These are phyloP conservation scores for Huiozyma naganishii DNA, from an alignment of 805 yeast species.

Conservation along the genomic window DNA sequence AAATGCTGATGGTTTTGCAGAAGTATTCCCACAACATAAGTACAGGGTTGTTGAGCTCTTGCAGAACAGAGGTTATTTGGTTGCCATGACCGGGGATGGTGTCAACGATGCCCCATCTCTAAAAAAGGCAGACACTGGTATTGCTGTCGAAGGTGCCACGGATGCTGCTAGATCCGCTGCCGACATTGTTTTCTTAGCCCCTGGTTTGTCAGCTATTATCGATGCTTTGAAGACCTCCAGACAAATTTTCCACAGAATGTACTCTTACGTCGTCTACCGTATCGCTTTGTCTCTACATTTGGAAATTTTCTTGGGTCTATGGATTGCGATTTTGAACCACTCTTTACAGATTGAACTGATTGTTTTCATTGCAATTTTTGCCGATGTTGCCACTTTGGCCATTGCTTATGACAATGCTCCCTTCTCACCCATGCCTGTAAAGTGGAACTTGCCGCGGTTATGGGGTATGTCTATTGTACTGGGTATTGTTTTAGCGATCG, in stretches of 20 bases:
- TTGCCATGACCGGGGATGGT: conserved; percentile 99
- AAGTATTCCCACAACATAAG: conserved; percentile 97
- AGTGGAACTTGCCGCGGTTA: conserved; percentile 93
- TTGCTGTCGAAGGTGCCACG: conserved; percentile 97
- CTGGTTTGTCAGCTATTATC: conserved; percentile 90
- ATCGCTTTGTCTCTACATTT: conserved; percentile 91
- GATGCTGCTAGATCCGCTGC: conserved; percentile 97
- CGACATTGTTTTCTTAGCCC: conserved; percentile 90
- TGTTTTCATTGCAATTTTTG: conserved; percentile 94
- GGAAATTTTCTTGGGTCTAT: conserved; percentile 89
- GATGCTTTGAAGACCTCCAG: conserved; percentile 91
- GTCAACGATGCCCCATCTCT: conserved; percentile 96
- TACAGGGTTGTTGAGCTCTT: conserved; percentile 91
- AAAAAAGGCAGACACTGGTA: conserved; percentile 93
- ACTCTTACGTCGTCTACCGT: conserved; percentile 95
- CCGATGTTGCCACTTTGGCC: conserved; percentile 94
- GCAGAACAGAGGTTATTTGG: conserved; percentile 92
- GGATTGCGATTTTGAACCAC: conserved; percentile 89
- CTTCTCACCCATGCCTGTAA: conserved; percentile 82
- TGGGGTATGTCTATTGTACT: conserved; percentile 92
- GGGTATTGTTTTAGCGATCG: conserved; percentile 79
- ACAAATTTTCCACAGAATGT: conserved; percentile 98
- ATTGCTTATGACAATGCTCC: conserved; percentile 98
- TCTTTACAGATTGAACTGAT: conserved; percentile 82
- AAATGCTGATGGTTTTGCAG: conserved; percentile 97